phyloP scores from a whole-genome alignment of 2,329 filamentous ascomycete species.

The Neurospora sp. region DNA sequence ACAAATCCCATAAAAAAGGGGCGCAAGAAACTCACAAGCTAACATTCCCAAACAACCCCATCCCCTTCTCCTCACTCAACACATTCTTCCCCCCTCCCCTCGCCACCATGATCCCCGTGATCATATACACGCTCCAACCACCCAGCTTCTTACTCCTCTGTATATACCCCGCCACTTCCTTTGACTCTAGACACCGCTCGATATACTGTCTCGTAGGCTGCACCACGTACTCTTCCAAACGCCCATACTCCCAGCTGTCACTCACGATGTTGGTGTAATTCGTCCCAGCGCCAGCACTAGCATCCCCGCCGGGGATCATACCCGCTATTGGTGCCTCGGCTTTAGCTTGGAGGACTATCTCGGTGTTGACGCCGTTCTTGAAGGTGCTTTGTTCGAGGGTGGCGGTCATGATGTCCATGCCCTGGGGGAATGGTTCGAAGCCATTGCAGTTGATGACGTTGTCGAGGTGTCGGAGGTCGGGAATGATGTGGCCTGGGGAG shows the following conservation, averaged over 20 bases:
- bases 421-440: neutral
- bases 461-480: constrained; percentile 1
- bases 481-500: neutral
- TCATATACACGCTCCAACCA: neutral
- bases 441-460: constrained; percentile 1
- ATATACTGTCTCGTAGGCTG: constrained; percentile 1
- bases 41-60: neutral
- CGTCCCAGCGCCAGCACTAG: neutral
- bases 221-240: neutral
- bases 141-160: neutral
- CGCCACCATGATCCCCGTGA: constrained; percentile 2
- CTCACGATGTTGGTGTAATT: neutral
- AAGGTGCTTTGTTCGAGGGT: neutral
- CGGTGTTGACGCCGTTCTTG: neutral
- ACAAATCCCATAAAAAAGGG: neutral
- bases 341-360: neutral
- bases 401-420: neutral
- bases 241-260: neutral
- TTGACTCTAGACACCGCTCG: neutral
- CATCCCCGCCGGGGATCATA: neutral
- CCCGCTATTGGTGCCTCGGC: neutral
- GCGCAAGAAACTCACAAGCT: neutral
- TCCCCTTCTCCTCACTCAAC: neutral
- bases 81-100: neutral
- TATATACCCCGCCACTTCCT: constrained; percentile 2